Conservation (phyloP, 306 rosid species). For the Oemleria cerasiformis region DNA sequence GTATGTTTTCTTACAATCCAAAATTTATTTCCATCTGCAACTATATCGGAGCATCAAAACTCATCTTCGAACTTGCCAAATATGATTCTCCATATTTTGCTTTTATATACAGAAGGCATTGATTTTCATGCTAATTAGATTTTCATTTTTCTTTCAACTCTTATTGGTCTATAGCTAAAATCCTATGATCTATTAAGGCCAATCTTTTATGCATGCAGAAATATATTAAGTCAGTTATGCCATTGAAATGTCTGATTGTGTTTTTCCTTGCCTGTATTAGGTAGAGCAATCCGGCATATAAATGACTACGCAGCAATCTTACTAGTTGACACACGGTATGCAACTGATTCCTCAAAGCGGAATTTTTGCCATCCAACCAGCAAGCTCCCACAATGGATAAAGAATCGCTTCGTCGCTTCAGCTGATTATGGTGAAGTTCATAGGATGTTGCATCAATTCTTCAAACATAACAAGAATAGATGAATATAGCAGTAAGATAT, state of each 20-base stretch:
- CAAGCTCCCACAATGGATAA: constrained; percentile 91
- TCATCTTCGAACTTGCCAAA: too few relatives aligned
- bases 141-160: too few relatives aligned
- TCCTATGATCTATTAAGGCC: too few relatives aligned
- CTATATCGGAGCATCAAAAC: too few relatives aligned
- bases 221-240: neutral
- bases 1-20: constrained; percentile 36
- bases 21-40: too few relatives aligned
- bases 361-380: constrained; percentile 55
- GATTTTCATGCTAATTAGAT: too few relatives aligned
- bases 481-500: constrained; percentile 17
- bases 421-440: constrained; percentile 76
- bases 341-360: constrained; percentile 61
- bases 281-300: constrained; percentile 90
- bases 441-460: constrained; percentile 75
- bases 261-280: constrained; percentile 36
- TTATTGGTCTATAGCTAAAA: neutral
- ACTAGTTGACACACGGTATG: constrained; percentile 69
- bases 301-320: constrained; percentile 86
- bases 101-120: neutral
- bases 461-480: constrained; percentile 49
- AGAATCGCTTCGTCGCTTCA: constrained; percentile 61
- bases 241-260: neutral
- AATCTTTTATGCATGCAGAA: too few relatives aligned
- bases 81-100: neutral